Percentiles rank a stretch among this genome's conserved stretches.
Evolutionary conservation across 495 filamentous ascomycete species (phyloP).

Genomic region (Aspergillus hancockii): DNA sequence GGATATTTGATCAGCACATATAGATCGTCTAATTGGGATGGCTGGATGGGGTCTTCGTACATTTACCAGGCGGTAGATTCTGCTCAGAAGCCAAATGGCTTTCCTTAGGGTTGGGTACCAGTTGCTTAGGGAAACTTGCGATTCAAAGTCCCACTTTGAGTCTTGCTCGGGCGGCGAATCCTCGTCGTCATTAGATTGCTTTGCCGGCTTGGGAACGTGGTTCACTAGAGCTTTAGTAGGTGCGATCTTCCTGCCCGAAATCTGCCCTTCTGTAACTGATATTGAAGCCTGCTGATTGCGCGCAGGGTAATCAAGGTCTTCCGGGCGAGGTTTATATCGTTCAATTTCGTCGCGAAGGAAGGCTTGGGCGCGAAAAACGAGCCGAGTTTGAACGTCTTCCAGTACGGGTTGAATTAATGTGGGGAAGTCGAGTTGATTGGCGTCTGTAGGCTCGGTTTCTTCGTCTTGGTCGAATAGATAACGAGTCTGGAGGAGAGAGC

Average conservation of each 20-base stretch:
- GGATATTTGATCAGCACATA: neutral
- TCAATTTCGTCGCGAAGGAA: constrained; percentile 71
- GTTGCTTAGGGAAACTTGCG: constrained; percentile 47
- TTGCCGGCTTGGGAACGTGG: constrained; percentile 50
- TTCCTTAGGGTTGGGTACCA: constrained; percentile 73
- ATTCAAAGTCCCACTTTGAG: constrained; percentile 54
- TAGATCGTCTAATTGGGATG: constrained; percentile 18
- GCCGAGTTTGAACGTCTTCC: constrained; percentile 72
- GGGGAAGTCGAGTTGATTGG: constrained; percentile 65
- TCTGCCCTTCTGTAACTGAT: constrained; percentile 50
- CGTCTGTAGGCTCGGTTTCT: constrained; percentile 55
- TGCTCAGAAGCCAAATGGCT: constrained; percentile 78
- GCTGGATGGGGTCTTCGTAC: constrained; percentile 31
- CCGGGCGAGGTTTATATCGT: constrained; percentile 64
- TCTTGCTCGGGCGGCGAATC: constrained; percentile 47
- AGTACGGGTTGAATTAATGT: constrained; percentile 65
- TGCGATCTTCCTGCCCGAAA: constrained; percentile 47
- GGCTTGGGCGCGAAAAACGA: constrained; percentile 71
- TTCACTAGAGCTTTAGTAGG: constrained; percentile 45
- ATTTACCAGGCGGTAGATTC: constrained; percentile 82
- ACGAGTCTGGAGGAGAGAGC: constrained; percentile 78
- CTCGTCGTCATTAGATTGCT: constrained; percentile 51
- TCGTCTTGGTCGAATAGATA: constrained; percentile 78
- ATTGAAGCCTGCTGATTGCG: constrained; percentile 48
- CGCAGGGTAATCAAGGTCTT: constrained; percentile 68